Conservation (phyloP, 75 land plant species). For the Pinus taeda region DNA sequence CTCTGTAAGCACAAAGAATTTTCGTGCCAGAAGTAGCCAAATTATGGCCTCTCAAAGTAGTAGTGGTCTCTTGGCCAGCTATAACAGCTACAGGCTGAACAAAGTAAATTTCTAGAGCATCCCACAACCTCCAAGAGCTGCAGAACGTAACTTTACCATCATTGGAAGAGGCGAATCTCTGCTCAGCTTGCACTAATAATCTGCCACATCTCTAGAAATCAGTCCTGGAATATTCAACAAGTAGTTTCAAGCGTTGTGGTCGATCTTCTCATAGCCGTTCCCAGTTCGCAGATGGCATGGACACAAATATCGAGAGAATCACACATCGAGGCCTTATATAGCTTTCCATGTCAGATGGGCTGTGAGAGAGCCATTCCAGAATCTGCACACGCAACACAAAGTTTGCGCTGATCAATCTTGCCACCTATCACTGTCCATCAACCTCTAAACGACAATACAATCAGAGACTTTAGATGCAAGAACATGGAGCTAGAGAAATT, state of each 20-base stretch:
- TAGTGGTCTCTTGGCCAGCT: constrained; percentile 55
- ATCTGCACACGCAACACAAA: too few species aligned
- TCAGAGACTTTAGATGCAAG: too few species aligned
- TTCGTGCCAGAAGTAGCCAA: constrained; percentile 63
- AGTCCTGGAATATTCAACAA: constrained; percentile 38
- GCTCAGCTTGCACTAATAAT: constrained; percentile 67
- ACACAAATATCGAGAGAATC: constrained; percentile 66
- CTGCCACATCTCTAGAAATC: constrained; percentile 85
- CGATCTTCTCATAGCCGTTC: constrained; percentile 54
- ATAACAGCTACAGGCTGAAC: constrained; percentile 86
- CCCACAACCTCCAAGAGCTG: constrained; percentile 52
- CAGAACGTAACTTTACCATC: constrained; percentile 66
- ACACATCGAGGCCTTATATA: constrained; percentile 95
- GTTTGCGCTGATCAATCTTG: too few species aligned
- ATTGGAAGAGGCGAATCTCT: constrained; percentile 57
- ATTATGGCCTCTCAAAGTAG: constrained; percentile 67
- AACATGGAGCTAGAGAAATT: too few species aligned
- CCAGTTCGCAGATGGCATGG: constrained; percentile 79
- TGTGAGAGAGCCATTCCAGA: constrained; percentile 71
- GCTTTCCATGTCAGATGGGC: constrained; percentile 91
- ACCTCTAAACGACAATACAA: too few species aligned
- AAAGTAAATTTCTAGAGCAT: constrained; percentile 51
- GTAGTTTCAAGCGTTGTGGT: constrained; percentile 34
- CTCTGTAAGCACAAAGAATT: constrained; percentile 69
- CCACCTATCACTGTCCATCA: too few species aligned